These are phyloP conservation scores for Volutella citrinella DNA, from an alignment of 2,329 filamentous ascomycete species.

Conservation along the genomic window DNA sequence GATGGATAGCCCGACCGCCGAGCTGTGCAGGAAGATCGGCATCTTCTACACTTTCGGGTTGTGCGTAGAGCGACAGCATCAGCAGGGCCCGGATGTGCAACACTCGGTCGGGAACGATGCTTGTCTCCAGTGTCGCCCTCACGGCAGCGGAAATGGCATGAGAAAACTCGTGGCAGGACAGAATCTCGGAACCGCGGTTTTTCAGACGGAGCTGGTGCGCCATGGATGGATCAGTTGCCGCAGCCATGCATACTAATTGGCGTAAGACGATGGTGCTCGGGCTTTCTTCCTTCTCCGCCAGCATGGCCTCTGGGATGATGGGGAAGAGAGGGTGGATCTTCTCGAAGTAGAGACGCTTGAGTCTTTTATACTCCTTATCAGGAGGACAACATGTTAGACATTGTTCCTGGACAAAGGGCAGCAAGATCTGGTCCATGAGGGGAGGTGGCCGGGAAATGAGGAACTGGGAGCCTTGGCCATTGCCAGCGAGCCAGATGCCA, in stretches of 20 bases:
- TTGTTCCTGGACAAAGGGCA: constrained; percentile 42
- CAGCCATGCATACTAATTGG: constrained; percentile 55
- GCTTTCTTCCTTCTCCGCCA: constrained; percentile 28
- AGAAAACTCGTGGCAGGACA: constrained; percentile 47
- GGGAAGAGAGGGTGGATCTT: constrained; percentile 56
- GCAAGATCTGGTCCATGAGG: constrained; percentile 38
- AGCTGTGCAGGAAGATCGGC: constrained; percentile 53
- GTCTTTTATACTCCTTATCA: constrained; percentile 40
- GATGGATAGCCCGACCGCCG: constrained; percentile 52
- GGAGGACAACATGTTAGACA: constrained; percentile 49
- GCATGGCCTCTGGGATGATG: constrained; percentile 39
- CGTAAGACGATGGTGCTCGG: constrained; percentile 43
- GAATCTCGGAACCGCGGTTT: constrained; percentile 34
- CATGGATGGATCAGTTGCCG: constrained; percentile 47
- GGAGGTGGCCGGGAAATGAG: constrained; percentile 35
- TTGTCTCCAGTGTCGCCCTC: constrained; percentile 49
- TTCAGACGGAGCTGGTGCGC: constrained; percentile 42
- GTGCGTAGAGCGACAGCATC: constrained; percentile 57
- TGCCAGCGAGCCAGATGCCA: constrained; percentile 50
- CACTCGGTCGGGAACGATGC: constrained; percentile 52
- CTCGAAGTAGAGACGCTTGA: constrained; percentile 46
- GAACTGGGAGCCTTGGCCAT: constrained; percentile 33
- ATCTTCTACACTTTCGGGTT: constrained; percentile 51
- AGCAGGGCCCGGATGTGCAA: constrained; percentile 52
- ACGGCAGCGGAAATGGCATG: constrained; percentile 46